A percentile compares a stretch with the other conserved stretches of the same genome.
phyloP scores from a whole-genome alignment of 768 basidiomycete genomes.

The Sutorius australiensis region DNA sequence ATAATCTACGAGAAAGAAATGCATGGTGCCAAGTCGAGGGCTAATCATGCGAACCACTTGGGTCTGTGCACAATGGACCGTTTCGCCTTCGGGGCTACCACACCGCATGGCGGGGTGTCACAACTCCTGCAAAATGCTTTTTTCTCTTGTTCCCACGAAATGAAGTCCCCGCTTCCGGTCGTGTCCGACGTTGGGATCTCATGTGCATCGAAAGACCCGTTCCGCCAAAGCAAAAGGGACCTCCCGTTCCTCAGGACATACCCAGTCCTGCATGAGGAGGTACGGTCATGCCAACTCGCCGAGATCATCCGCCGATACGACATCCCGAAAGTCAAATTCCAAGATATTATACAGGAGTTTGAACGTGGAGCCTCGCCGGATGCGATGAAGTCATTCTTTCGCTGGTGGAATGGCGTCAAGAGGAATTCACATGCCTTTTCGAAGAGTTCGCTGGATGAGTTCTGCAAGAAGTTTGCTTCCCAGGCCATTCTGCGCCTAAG shows the following conservation, averaged over 20 bases:
- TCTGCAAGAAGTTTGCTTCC: slow-evolving; percentile 45
- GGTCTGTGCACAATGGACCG: slow-evolving; percentile 77
- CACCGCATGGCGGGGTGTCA: slow-evolving; percentile 29
- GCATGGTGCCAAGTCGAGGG: background rate
- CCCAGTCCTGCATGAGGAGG: background rate
- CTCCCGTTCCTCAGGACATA: slow-evolving; percentile 8
- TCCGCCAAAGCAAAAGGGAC: slow-evolving; percentile 4
- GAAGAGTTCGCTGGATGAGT: slow-evolving; percentile 4
- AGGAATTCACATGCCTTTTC: background rate
- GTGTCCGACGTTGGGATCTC: slow-evolving; percentile 9
- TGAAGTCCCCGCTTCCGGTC: slow-evolving; percentile 11
- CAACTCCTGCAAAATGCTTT: slow-evolving; percentile 13
- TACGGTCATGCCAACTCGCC: slow-evolving; percentile 1
- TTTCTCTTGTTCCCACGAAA: slow-evolving; percentile 2
- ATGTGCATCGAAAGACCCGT: background rate
- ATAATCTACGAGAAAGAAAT: slow-evolving; percentile 84
- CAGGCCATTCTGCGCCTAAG: slow-evolving; percentile 12
- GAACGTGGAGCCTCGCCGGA: slow-evolving; percentile 6
- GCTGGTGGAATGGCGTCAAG: slow-evolving; percentile 6
- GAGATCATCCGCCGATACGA: slow-evolving; percentile 6
- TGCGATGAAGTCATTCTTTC: slow-evolving; percentile 6
- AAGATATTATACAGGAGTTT: slow-evolving; percentile 12
- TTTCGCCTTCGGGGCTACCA: slow-evolving; percentile 55
- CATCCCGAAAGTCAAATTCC: slow-evolving; percentile 2
- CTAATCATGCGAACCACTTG: background rate